Evolutionary conservation across 805 yeast species (phyloP).

Genomic region (Pichia ethanolica): DNA sequence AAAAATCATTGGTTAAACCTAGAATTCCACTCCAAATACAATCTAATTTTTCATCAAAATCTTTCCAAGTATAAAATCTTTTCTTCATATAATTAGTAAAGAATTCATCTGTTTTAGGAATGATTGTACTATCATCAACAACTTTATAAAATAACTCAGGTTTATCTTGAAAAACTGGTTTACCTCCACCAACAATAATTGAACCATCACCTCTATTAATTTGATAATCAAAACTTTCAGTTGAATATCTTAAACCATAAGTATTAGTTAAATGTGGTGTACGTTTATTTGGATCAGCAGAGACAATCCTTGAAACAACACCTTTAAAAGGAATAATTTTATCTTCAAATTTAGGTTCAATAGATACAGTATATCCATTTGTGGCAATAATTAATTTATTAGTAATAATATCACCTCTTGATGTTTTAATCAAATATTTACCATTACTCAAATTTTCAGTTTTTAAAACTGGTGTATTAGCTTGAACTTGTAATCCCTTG

Average conservation of each 20-base stretch:
- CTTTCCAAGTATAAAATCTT: slow-evolving; percentile 28
- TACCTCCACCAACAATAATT: background rate
- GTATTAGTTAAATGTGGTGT: background rate
- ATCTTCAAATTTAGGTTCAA: background rate
- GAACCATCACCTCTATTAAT: slow-evolving; percentile 1
- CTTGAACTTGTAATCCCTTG: background rate
- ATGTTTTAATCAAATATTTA: background rate
- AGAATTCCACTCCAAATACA: slow-evolving; percentile 39
- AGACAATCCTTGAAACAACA: background rate
- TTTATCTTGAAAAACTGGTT: background rate
- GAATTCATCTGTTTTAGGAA: background rate
- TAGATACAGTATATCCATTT: background rate
- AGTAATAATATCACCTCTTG: background rate
- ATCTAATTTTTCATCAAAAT: slow-evolving; percentile 18
- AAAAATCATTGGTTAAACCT: slow-evolving; percentile 35
- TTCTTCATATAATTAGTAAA: background rate
- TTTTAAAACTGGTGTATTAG: background rate
- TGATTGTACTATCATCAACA: background rate
- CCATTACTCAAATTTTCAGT: background rate
- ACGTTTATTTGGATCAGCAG: background rate
- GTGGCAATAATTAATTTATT: background rate
- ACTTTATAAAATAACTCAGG: background rate
- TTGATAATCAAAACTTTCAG: background rate
- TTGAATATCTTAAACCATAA: background rate
- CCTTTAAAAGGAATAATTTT: background rate